These are phyloP conservation scores for Hysterium pulicare DNA, from an alignment of 2,329 filamentous ascomycete genomes.

Conservation along the genomic window DNA sequence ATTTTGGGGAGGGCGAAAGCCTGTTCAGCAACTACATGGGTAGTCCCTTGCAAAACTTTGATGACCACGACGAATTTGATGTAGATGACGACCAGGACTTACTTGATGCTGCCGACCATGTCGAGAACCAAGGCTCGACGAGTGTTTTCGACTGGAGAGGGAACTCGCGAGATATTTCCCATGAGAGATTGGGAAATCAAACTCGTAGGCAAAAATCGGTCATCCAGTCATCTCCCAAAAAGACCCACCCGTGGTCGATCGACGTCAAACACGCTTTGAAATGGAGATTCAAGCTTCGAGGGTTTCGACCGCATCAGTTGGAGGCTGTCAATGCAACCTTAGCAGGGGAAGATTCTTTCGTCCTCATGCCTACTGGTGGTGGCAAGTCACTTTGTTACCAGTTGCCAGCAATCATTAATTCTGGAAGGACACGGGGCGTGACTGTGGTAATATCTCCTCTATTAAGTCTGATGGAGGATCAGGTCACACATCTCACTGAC, in stretches of 20 bases:
- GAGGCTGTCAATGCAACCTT: conserved; percentile 95
- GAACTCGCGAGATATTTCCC: conserved; percentile 26
- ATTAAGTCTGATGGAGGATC: conserved; percentile 95
- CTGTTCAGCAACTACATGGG: conserved; percentile 23
- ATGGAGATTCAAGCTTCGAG: conserved; percentile 77
- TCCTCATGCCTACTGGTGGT: conserved; percentile 96
- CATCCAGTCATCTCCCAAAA: conserved; percentile 24
- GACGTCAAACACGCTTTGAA: conserved; percentile 80
- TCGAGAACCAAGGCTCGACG: conserved; percentile 37
- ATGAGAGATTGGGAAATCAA: conserved; percentile 27
- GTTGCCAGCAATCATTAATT: conserved; percentile 77
- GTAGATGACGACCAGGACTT: conserved; percentile 34
- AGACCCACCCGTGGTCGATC: conserved; percentile 67
- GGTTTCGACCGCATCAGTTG: conserved; percentile 87
- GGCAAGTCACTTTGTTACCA: conserved; percentile 98
- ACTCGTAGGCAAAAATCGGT: conserved; percentile 10
- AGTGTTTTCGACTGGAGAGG: conserved; percentile 27
- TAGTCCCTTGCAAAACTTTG: conserved; percentile 8
- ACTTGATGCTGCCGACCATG: conserved; percentile 41
- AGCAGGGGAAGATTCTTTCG: conserved; percentile 82
- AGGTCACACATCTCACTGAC: conserved; percentile 73
- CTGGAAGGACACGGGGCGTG: conserved; percentile 77
- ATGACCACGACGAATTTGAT: conserved; percentile 25
- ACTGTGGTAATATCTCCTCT: conserved; percentile 94
- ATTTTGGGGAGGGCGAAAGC: conserved; percentile 25